These are phyloP conservation scores for Hemisphaericaspora lyxosophila DNA, from an alignment of 1,139 yeast species.

Conservation along the genomic window DNA sequence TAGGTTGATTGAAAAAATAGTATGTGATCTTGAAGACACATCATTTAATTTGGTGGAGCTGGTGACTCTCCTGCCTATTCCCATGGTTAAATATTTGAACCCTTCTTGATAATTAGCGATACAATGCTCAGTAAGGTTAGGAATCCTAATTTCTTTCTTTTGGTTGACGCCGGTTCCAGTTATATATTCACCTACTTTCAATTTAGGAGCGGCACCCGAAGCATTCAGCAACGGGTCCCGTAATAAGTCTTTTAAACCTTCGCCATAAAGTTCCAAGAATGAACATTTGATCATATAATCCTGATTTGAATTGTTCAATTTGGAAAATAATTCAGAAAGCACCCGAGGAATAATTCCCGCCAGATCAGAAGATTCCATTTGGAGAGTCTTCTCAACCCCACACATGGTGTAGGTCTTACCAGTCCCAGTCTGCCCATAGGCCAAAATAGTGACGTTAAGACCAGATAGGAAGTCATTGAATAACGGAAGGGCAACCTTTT, in stretches of 20 bases:
- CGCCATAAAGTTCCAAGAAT: slow-evolving; percentile 72
- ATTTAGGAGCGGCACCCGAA: slow-evolving; percentile 24
- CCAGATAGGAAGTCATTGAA: slow-evolving; percentile 67
- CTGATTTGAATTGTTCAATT: slow-evolving; percentile 26
- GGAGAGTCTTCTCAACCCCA: slow-evolving; percentile 14
- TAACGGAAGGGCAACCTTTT: slow-evolving; percentile 63
- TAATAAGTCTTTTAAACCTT: slow-evolving; percentile 64
- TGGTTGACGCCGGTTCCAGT: not conserved
- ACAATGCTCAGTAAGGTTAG: slow-evolving; percentile 56
- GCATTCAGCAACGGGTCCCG: slow-evolving; percentile 31
- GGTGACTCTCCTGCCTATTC: slow-evolving; percentile 58
- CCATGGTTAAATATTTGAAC: slow-evolving; percentile 49
- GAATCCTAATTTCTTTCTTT: slow-evolving; percentile 34
- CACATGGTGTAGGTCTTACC: slow-evolving; percentile 91
- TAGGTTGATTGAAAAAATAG: slow-evolving; percentile 64
- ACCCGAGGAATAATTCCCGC: slow-evolving; percentile 74
- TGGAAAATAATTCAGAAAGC: slow-evolving; percentile 52
- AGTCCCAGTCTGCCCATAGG: slow-evolving; percentile 90
- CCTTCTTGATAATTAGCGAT: slow-evolving; percentile 57
- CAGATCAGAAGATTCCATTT: slow-evolving; percentile 19
- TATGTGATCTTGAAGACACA: slow-evolving; percentile 69
- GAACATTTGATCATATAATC: slow-evolving; percentile 70
- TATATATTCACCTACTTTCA: slow-evolving; percentile 51
- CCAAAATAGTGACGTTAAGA: slow-evolving; percentile 75
- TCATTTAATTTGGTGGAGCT: slow-evolving; percentile 73